Base-by-base conservation (phyloP, 106 monocot genomes). In the Narthecium ossifragum region DNA sequence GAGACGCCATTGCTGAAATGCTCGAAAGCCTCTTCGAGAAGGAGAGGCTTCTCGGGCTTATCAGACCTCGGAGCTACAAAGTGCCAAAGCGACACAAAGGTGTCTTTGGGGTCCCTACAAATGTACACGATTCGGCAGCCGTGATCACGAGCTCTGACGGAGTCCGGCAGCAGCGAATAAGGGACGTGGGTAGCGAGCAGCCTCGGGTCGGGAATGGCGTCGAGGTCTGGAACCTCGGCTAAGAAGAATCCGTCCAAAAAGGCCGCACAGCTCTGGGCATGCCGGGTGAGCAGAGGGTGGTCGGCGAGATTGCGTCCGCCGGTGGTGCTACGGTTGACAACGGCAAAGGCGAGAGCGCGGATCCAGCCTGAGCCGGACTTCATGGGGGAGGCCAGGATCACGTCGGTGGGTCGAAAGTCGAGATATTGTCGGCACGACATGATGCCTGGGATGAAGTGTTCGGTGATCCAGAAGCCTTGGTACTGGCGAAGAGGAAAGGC, bases 51-150 rank as follows among this genome's bases (percentile, higher is more conserved):
- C 1, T n/a, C n/a, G 0, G 1, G 4, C 7, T 5, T 51, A n/a
- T n/a, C n/a, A n/a, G n/a, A n/a, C 20, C 0, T 8, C 46, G 4
- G 2, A 0, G 31, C 9, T 2, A n/a, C 0, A 26, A 46, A 62
- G 36, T 71, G 63, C 63, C 69, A 70, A n/a, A 29, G 2, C 6
- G 71, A 77, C 15, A 77, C 51, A 4, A 70, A 17, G 3, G 27
- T 48, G 57, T 77, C 76, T 50, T 76, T 76, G 24, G 71, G 77
- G 8, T 71, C 65, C 11, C 67, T 23, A 38, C 62, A 66, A 18
- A 72, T 9, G 48, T 72, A 78, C 9, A 67, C 47, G 2, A 78
- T 61, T 25, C 36, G 38, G 56, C 72, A 78, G n/a, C n/a, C n/a
- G 18, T 50, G n/a, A n/a, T n/a, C 22, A 5, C 6, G 6, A 5